Percentiles rank a stretch among this genome's conserved stretches.
These are phyloP conservation scores for Candida bentonensis DNA, from an alignment of 805 yeast species.

Conservation along the genomic window DNA sequence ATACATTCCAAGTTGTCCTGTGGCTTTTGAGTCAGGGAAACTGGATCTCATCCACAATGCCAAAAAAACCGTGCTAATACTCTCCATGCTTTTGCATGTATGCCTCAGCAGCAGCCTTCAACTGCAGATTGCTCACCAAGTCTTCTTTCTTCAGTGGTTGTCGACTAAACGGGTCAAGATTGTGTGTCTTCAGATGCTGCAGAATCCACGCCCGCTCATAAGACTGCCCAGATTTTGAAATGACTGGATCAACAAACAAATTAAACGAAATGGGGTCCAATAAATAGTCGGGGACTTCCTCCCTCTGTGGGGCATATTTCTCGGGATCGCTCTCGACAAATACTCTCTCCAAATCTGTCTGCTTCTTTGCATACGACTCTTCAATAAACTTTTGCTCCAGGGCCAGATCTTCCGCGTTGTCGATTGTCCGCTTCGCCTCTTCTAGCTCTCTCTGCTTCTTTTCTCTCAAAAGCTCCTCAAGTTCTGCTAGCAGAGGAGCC, in stretches of 20 bases:
- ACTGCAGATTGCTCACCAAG: conserved; percentile 27
- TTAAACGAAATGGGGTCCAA: conserved; percentile 30
- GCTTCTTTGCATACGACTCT: conserved; percentile 9
- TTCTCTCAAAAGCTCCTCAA: conserved; percentile 11
- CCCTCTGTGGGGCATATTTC: conserved; percentile 6
- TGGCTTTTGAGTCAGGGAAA: not conserved
- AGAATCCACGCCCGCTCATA: conserved; percentile 27
- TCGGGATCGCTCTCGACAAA: conserved; percentile 12
- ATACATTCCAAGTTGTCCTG: not conserved
- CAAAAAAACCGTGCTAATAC: not conserved
- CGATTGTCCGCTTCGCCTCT: conserved; percentile 5
- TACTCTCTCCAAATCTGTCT: conserved; percentile 9
- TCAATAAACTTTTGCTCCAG: conserved; percentile 12
- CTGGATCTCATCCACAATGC: not conserved
- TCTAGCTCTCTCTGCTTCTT: conserved; percentile 5
- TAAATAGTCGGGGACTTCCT: conserved; percentile 25
- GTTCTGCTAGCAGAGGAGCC: conserved; percentile 14
- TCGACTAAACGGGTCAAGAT: conserved; percentile 30
- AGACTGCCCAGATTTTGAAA: conserved; percentile 30
- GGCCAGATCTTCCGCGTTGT: conserved; percentile 7
- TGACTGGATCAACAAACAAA: conserved; percentile 29
- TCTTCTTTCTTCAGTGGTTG: conserved; percentile 22
- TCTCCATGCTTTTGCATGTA: conserved; percentile 9
- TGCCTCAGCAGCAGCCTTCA: conserved; percentile 26
- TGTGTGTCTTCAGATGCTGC: conserved; percentile 24